These are phyloP conservation scores for Xylaria sp. DNA, from an alignment of 2,329 filamentous ascomycete species.

Conservation along the genomic window DNA sequence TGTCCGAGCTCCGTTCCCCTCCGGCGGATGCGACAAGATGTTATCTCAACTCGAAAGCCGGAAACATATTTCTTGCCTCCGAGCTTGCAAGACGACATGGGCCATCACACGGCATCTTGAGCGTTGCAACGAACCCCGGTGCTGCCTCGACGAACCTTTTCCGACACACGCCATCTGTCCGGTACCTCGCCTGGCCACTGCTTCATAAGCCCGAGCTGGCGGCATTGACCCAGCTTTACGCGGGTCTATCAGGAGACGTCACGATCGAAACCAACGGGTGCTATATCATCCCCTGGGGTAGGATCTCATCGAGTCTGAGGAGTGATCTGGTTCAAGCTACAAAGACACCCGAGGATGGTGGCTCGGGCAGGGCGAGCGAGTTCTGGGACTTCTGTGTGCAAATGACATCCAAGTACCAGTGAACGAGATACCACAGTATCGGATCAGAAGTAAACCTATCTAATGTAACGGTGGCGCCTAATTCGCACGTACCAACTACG, in stretches of 20 bases:
- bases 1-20: constrained; percentile 37
- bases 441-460: too few species aligned
- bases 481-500: too few species aligned
- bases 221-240: constrained; percentile 31
- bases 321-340: constrained; percentile 29
- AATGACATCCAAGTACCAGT: constrained; percentile 20
- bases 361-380: constrained; percentile 33
- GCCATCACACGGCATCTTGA: constrained; percentile 26
- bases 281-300: constrained; percentile 36
- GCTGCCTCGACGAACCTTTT: constrained; percentile 41
- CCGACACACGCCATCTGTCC: constrained; percentile 37
- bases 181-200: constrained; percentile 35
- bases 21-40: constrained; percentile 32
- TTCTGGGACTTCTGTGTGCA: constrained; percentile 37
- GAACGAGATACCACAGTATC: not conserved
- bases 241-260: constrained; percentile 30
- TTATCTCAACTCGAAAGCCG: constrained; percentile 41
- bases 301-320: constrained; percentile 22
- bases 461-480: too few species aligned
- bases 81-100: constrained; percentile 36
- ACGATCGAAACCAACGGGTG: constrained; percentile 20
- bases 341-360: constrained; percentile 29
- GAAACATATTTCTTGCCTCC: constrained; percentile 38
- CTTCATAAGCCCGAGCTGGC: constrained; percentile 35
- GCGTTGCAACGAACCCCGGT: constrained; percentile 39